These are phyloP conservation scores for Xylariaceae sp. DNA, from an alignment of 2,329 filamentous ascomycete species.

Conservation along the genomic window DNA sequence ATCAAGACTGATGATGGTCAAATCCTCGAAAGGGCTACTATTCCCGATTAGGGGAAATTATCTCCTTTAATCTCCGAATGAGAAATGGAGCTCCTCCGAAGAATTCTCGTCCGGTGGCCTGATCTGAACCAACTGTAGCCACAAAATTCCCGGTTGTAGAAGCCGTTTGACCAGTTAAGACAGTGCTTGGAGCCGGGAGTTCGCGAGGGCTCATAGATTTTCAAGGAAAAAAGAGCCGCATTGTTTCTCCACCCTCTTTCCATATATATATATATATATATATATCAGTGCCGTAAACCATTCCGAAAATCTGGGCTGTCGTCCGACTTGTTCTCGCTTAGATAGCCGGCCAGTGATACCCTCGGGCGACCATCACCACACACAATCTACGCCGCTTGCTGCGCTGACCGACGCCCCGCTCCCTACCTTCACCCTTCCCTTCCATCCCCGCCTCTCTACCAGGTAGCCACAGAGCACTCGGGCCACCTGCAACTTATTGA, in stretches of 20 bases:
- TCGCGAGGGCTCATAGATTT: slow-evolving; percentile 29
- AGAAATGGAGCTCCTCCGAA: slow-evolving; percentile 20
- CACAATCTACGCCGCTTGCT: no score
- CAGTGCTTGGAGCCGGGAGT: slow-evolving; percentile 25
- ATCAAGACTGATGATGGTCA: no score
- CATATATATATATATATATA: not conserved
- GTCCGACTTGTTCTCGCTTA: no score
- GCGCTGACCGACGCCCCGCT: no score
- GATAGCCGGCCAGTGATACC: slow-evolving; percentile 1
- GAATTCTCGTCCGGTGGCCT: slow-evolving; percentile 30
- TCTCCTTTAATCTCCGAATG: not conserved
- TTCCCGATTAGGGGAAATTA: not conserved
- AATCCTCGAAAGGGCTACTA: no score
- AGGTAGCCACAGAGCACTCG: no score
- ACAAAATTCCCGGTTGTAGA: slow-evolving; percentile 14
- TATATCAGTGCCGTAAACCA: no score
- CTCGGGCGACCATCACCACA: no score
- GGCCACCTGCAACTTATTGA: no score
- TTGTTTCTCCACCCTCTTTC: slow-evolving; percentile 20
- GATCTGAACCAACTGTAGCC: slow-evolving; percentile 23
- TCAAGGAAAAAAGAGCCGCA: slow-evolving; percentile 27
- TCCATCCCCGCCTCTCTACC: slow-evolving; percentile 3
- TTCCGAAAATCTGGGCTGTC: no score
- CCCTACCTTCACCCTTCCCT: slow-evolving; percentile 7
- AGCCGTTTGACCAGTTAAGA: slow-evolving; percentile 16